Conservation (phyloP, 768 basidiomycete genomes). For the Piloderma croceum region DNA sequence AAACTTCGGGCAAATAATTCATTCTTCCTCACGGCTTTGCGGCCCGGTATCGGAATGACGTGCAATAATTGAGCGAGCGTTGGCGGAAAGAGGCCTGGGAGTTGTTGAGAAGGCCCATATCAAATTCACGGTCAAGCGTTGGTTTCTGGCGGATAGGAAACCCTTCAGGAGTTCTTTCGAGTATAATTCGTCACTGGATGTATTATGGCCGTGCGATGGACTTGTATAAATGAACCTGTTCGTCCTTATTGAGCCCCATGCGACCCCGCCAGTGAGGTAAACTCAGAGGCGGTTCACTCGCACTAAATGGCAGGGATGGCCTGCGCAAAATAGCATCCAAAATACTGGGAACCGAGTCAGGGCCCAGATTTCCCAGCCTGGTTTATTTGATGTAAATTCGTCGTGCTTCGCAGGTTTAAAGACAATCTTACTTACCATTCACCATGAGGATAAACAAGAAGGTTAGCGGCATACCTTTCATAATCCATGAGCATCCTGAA, state of each 20-base stretch:
- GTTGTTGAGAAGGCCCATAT: too few relatives aligned
- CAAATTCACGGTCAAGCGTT: too few relatives aligned
- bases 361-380: slow-evolving; percentile 61
- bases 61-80: too few relatives aligned
- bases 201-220: background rate
- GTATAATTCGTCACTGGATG: too few relatives aligned
- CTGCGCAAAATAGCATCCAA: slow-evolving; percentile 39
- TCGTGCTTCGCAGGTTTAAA: slow-evolving; percentile 1
- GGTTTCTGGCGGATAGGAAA: too few relatives aligned
- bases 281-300: slow-evolving; percentile 32
- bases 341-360: slow-evolving; percentile 50
- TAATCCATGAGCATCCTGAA: background rate
- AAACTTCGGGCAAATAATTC: too few relatives aligned
- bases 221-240: slow-evolving; percentile 40
- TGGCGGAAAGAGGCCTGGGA: too few relatives aligned
- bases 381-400: background rate
- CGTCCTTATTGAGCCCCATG: slow-evolving; percentile 58
- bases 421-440: slow-evolving; percentile 51
- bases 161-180: too few relatives aligned
- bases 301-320: slow-evolving; percentile 22
- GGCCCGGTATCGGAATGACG: too few relatives aligned
- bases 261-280: slow-evolving; percentile 63
- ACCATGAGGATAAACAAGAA: slow-evolving; percentile 63
- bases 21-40: too few relatives aligned
- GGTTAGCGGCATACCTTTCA: slow-evolving; percentile 60